Conservation (phyloP, 208 protist species). For the Leishmania braziliensis region DNA sequence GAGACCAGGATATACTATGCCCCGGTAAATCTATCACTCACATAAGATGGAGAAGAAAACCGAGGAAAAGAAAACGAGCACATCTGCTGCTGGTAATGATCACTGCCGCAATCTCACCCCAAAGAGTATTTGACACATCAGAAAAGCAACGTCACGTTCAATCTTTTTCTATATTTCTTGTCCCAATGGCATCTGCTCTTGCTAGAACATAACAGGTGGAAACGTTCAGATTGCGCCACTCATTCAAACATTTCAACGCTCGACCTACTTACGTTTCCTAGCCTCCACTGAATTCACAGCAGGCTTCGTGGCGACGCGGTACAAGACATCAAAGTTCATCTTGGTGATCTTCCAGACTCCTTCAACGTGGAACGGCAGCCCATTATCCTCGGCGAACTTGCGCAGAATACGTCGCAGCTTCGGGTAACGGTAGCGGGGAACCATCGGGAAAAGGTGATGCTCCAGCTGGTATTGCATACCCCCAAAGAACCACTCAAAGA, state of each 20-base stretch:
- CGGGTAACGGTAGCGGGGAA: slow-evolving; percentile 77
- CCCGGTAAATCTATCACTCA: neutral
- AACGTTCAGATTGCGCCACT: neutral
- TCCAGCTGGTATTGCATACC: slow-evolving; percentile 90
- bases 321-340: slow-evolving; percentile 76
- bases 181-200: too few species aligned
- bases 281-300: slow-evolving; percentile 19
- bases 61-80: neutral
- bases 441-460: slow-evolving; percentile 78
- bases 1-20: neutral
- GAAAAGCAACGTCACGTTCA: neutral
- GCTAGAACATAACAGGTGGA: neutral
- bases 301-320: slow-evolving; percentile 27
- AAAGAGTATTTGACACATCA: neutral
- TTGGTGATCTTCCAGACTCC: slow-evolving; percentile 62
- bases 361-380: slow-evolving; percentile 69
- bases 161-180: neutral
- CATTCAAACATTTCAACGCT: neutral
- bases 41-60: neutral
- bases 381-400: slow-evolving; percentile 81
- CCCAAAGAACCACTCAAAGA: slow-evolving; percentile 85
- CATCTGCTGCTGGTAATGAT: neutral
- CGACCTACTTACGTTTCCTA: slow-evolving; percentile 11
- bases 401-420: slow-evolving; percentile 54
- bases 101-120: neutral